Evolutionary conservation across 768 basidiomycete genomes (phyloP).

Genomic region (Cystobasidium onofrii): DNA sequence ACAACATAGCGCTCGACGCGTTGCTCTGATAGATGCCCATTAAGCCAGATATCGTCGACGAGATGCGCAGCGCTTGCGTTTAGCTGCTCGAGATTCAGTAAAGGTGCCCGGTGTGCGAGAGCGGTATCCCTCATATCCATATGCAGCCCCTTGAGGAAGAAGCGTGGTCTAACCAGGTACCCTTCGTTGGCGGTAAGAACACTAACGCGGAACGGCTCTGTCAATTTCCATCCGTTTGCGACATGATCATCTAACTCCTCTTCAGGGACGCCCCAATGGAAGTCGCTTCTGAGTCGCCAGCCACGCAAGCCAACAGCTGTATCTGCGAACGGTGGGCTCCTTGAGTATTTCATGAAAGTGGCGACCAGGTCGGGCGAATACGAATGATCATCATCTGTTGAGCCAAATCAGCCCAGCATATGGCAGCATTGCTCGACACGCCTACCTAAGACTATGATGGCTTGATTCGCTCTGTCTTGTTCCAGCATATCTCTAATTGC

Average conservation of each 20-base stretch:
- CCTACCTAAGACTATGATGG: constrained; percentile 8
- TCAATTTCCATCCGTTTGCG: constrained; percentile 28
- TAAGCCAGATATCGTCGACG: constrained; percentile 28
- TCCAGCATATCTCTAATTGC: not conserved
- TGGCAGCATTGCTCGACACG: no score
- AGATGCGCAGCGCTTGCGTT: constrained; percentile 9
- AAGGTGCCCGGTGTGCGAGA: not conserved
- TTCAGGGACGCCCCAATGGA: constrained; percentile 25
- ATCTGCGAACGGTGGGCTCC: not conserved
- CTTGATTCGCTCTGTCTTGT: not conserved
- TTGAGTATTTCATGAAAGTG: not conserved
- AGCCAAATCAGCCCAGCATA: no score
- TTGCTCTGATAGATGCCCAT: not conserved
- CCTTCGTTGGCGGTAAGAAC: constrained; percentile 35
- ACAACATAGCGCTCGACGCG: constrained; percentile 5
- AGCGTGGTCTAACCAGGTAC: not conserved
- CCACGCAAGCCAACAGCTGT: constrained; percentile 29
- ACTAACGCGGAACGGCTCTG: not conserved
- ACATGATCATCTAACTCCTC: constrained; percentile 21
- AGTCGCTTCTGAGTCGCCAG: constrained; percentile 27
- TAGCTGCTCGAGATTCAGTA: not conserved
- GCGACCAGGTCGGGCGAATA: constrained; percentile 22
- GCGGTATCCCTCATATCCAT: not conserved
- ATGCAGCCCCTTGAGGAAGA: not conserved
- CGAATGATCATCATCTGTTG: constrained; percentile 35